phyloP scores from a whole-genome alignment of 2,329 filamentous ascomycete species.

The Chalaropsis ovoidea region DNA sequence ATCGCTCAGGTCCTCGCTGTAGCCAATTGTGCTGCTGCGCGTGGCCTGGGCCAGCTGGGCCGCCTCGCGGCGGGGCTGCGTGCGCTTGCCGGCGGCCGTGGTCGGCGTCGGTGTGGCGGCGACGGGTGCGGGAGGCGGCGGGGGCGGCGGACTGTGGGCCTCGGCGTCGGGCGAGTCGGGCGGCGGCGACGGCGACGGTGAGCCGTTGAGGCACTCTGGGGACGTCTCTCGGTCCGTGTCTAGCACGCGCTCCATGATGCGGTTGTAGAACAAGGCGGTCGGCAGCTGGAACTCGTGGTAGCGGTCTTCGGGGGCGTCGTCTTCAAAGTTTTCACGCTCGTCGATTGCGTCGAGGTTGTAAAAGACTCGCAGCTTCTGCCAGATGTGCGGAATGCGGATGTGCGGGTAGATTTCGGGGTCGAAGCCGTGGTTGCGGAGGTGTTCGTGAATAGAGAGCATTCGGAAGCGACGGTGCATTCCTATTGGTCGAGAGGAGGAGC shows the following conservation, averaged over 20 bases:
- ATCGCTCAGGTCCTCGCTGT: conserved; percentile 42
- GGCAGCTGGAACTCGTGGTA: conserved; percentile 60
- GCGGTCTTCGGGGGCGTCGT: conserved; percentile 47
- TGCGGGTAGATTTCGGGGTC: conserved; percentile 61
- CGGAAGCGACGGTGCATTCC: conserved; percentile 92
- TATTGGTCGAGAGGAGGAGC: conserved; percentile 30
- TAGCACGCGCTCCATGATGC: conserved; percentile 35
- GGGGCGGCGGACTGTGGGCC: conserved; percentile 11
- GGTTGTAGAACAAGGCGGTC: conserved; percentile 34
- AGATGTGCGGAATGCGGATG: conserved; percentile 82
- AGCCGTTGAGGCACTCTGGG: conserved; percentile 15
- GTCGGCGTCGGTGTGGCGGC: not conserved
- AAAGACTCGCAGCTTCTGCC: conserved; percentile 71
- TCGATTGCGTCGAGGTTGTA: conserved; percentile 83
- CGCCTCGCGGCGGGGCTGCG: conserved; percentile 10
- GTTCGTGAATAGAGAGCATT: conserved; percentile 75
- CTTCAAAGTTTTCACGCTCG: conserved; percentile 64
- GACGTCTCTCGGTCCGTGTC: conserved; percentile 21
- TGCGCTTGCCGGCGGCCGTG: conserved; percentile 31
- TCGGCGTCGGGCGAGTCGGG: conserved; percentile 25
- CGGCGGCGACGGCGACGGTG: conserved; percentile 29
- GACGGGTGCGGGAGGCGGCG: not conserved
- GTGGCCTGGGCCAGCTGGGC: conserved; percentile 15
- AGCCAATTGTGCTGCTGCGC: conserved; percentile 41
- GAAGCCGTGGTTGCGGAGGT: conserved; percentile 70